Evolutionary conservation across 208 protist genomes (phyloP).

Genomic region (Leptomonas pyrrhocoris): DNA sequence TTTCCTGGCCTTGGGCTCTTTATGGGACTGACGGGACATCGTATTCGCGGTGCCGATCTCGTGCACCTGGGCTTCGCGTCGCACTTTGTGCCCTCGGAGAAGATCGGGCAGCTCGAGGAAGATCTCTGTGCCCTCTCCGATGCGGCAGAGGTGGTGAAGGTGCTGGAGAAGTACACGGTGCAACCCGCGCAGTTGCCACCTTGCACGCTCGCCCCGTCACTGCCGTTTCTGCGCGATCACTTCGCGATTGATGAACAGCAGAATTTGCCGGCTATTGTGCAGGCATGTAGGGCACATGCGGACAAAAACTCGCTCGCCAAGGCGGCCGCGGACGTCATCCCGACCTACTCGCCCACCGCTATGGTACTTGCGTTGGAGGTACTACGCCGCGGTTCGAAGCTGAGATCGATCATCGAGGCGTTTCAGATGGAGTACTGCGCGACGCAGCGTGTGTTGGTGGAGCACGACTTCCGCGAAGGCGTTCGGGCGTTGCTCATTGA

Average conservation of each 20-base stretch:
- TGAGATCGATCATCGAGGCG: constrained; percentile 44
- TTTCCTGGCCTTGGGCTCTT: constrained; percentile 64
- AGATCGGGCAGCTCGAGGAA: constrained; percentile 56
- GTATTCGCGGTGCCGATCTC: constrained; percentile 74
- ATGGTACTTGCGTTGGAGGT: constrained; percentile 65
- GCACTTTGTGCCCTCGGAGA: constrained; percentile 68
- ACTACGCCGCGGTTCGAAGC: constrained; percentile 41
- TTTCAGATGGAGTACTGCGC: constrained; percentile 69
- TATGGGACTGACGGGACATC: constrained; percentile 75
- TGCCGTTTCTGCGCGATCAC: constrained; percentile 32
- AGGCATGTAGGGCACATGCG: constrained; percentile 28
- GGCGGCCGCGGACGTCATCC: constrained; percentile 33
- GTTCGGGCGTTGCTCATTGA: constrained; percentile 84
- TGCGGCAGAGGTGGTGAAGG: constrained; percentile 38
- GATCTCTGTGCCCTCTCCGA: constrained; percentile 45
- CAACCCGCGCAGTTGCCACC: constrained; percentile 37
- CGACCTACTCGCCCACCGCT: constrained; percentile 57
- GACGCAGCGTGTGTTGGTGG: constrained; percentile 37
- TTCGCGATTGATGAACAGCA: constrained; percentile 43
- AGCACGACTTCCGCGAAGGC: constrained; percentile 77
- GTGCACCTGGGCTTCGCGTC: constrained; percentile 79
- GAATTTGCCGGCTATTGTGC: constrained; percentile 55
- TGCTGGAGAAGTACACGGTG: constrained; percentile 47
- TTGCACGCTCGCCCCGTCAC: constrained; percentile 46
- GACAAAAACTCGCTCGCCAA: constrained; percentile 42